Base-by-base conservation (phyloP, 2,329 filamentous ascomycete genomes). In the Claviceps quebecensis region DNA sequence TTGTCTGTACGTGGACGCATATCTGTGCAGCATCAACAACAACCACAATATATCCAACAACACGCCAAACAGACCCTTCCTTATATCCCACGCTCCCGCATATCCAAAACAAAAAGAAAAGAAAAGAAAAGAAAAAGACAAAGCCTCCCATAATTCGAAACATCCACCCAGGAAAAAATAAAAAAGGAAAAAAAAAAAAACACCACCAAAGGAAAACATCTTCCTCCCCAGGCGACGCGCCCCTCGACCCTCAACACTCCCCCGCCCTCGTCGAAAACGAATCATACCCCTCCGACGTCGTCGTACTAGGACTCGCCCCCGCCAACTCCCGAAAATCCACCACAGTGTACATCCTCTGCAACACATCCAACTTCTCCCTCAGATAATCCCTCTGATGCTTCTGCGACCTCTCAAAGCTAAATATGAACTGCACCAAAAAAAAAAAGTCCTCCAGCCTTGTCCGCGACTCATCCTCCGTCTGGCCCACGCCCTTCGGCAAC, bases 371-470 rank as follows among this genome's bases (percentile, higher is more conserved):
- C 49, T 68, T 69, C 51, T 69, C 66, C 14, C 63, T 57, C n/a
- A 69, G 45, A 49, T 67, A 69, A 36, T 69, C 65, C 43, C 69
- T 67, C 45, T 73, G 69, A 41, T 72, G 68, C 34, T 65, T 64
- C 53, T 73, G 69, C 34, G 75, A 67, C 17, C 71, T 65, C 7
- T 74, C 70, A 50, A 77, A 72, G 2, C 69, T 66, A 26, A 76
- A 69, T 4, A 78, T 59, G 49, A 77, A 76, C 37, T 68, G 66
- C 38, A 76, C 71, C 50, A 78, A 63, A 48, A 74, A 76, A 7
- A 75, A 58, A 53, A 78, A 76, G 55, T 80, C 76, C 50, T 77
- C 71, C 45, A 78, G 71, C 16, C 73, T 66, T 3, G 70, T 65
- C 5, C 67, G 64, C 2, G 70, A 71, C 34, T 75, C 73, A 40